Evolutionary conservation across 768 basidiomycete genomes (phyloP).

Genomic region (Boletus pseudopeckii): DNA sequence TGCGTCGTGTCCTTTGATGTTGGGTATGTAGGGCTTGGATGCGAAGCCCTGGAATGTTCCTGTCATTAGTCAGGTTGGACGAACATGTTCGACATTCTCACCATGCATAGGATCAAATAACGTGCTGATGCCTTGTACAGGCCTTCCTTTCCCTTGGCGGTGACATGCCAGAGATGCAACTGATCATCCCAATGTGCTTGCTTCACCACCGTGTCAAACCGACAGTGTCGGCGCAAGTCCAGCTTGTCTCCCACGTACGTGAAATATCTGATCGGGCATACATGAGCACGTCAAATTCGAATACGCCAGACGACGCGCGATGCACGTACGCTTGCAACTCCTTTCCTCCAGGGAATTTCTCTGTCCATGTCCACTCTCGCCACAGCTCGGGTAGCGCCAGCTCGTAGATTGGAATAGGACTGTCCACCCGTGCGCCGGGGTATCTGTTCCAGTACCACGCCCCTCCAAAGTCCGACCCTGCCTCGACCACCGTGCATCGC

Average conservation of each 20-base stretch:
- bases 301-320: too few species aligned
- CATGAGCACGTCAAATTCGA: neutral
- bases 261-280: neutral
- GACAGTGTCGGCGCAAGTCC: constrained; percentile 10
- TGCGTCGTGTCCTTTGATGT: constrained; percentile 8
- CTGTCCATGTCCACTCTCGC: constrained; percentile 15
- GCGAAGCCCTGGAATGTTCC: neutral
- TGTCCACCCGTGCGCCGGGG: constrained; percentile 13
- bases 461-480: constrained; percentile 14
- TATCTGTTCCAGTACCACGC: constrained; percentile 17
- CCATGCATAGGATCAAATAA: constrained; percentile 8
- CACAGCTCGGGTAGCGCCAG: constrained; percentile 8
- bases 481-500: constrained; percentile 10
- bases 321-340: constrained; percentile 11
- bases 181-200: constrained; percentile 14
- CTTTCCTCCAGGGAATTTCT: constrained; percentile 5
- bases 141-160: constrained; percentile 2
- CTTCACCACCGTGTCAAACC: constrained; percentile 11
- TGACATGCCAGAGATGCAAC: constrained; percentile 11
- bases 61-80: neutral
- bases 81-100: neutral
- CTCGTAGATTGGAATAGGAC: constrained; percentile 8
- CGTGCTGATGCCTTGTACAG: neutral
- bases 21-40: constrained; percentile 10
- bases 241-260: constrained; percentile 8